Percentiles rank a stretch among this genome's conserved stretches.
Evolutionary conservation across 2,329 filamentous ascomycete species (phyloP).

Genomic region (Hypomyces rosellus): DNA sequence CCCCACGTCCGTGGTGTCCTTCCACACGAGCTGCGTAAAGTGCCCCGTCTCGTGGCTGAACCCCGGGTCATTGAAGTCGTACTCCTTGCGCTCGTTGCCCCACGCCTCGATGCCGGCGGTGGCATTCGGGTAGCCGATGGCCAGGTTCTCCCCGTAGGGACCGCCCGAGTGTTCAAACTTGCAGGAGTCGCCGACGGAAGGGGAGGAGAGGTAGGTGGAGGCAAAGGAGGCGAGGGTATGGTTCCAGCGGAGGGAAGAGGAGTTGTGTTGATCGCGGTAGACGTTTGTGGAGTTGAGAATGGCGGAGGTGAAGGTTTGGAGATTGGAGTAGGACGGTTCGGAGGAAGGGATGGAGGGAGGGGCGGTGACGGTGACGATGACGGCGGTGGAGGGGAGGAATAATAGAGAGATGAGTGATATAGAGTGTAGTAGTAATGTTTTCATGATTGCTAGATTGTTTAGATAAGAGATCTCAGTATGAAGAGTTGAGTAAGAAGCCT

Average conservation of each 20-base stretch:
- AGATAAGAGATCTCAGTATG: not conserved
- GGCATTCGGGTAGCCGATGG: constrained; percentile 57
- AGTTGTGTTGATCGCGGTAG: constrained; percentile 59
- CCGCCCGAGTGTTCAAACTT: constrained; percentile 52
- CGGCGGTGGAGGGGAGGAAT: constrained; percentile 2
- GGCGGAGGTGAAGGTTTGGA: constrained; percentile 40
- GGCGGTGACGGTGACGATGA: constrained; percentile 27
- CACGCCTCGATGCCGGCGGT: constrained; percentile 57
- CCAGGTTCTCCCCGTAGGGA: constrained; percentile 69
- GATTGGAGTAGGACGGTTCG: constrained; percentile 26
- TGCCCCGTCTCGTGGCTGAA: constrained; percentile 59
- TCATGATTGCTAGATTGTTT: not conserved
- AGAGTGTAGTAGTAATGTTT: not conserved
- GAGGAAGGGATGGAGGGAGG: constrained; percentile 28
- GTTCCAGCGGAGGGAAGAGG: constrained; percentile 57
- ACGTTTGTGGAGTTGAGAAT: constrained; percentile 61
- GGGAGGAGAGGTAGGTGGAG: constrained; percentile 39
- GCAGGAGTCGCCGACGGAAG: constrained; percentile 28
- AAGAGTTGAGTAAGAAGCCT: not conserved
- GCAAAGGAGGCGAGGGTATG: constrained; percentile 53
- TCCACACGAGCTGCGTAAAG: constrained; percentile 71
- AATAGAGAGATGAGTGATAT: not conserved
- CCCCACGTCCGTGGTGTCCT: constrained; percentile 52
- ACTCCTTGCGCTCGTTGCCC: constrained; percentile 48
- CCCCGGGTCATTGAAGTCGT: constrained; percentile 51